Percentiles rank a stretch among this genome's conserved stretches.
Conservation (phyloP, 2,329 filamentous ascomycete species). For the Aureobasidium uvarum region DNA sequence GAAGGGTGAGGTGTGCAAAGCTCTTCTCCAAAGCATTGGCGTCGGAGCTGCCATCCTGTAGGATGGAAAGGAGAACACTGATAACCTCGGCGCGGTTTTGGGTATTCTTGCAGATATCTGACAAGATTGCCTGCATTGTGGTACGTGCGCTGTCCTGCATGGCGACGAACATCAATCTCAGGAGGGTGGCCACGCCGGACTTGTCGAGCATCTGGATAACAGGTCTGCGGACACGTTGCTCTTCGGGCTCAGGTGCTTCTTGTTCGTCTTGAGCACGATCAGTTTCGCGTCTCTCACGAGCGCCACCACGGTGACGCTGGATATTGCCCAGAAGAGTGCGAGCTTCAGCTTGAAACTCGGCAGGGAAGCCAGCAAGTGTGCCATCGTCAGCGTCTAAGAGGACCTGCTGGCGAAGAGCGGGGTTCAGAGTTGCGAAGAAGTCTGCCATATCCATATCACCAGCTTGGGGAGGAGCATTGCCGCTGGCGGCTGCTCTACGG, state of each 20-base stretch:
- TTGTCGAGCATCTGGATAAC: slow-evolving; percentile 98
- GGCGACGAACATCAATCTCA: slow-evolving; percentile 97
- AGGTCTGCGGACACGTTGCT: slow-evolving; percentile 53
- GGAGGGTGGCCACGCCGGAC: slow-evolving; percentile 87
- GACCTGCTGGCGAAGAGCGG: slow-evolving; percentile 78
- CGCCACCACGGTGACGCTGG: slow-evolving; percentile 33
- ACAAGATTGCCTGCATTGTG: slow-evolving; percentile 81
- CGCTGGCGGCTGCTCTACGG: slow-evolving; percentile 59
- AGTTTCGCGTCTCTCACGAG: slow-evolving; percentile 13
- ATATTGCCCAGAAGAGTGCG: slow-evolving; percentile 63
- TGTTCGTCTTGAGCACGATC: slow-evolving; percentile 29
- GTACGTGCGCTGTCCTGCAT: slow-evolving; percentile 83
- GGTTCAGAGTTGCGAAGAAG: slow-evolving; percentile 86
- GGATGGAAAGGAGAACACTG: slow-evolving; percentile 84
- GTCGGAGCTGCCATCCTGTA: slow-evolving; percentile 93
- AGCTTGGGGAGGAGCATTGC: slow-evolving; percentile 51
- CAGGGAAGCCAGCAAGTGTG: slow-evolving; percentile 76
- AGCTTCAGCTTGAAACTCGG: slow-evolving; percentile 82
- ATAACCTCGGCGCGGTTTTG: slow-evolving; percentile 93
- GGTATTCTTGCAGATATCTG: slow-evolving; percentile 93
- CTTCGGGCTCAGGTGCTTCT: slow-evolving; percentile 15
- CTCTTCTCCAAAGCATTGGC: slow-evolving; percentile 92
- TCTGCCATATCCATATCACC: slow-evolving; percentile 90
- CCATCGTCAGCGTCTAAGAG: slow-evolving; percentile 90
- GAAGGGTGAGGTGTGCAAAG: slow-evolving; percentile 87